These are phyloP conservation scores for Candida namnaoensis DNA, from an alignment of 805 yeast species.

Conservation along the genomic window DNA sequence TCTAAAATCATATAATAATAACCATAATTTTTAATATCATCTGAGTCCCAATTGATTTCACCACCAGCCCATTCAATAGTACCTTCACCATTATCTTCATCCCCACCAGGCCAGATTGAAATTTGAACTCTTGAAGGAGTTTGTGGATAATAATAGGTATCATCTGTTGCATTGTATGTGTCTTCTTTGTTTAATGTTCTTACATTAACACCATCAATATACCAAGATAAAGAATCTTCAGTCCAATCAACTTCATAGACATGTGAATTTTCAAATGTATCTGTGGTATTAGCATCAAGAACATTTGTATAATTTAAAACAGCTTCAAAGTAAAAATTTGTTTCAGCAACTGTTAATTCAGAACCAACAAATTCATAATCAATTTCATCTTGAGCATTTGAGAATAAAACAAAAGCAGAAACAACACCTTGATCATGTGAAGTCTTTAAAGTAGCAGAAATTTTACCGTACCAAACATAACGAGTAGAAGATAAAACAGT, in stretches of 20 bases:
- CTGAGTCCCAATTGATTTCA: constrained; percentile 69
- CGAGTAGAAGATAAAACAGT: constrained; percentile 73
- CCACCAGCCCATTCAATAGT: constrained; percentile 89
- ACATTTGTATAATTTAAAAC: constrained; percentile 58
- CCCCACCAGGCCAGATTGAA: constrained; percentile 78
- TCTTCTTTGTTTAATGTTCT: constrained; percentile 57
- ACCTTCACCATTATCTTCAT: constrained; percentile 42
- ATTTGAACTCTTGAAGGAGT: constrained; percentile 69
- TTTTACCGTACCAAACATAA: constrained; percentile 84
- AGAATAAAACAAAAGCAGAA: constrained; percentile 71
- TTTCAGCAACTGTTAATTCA: constrained; percentile 56
- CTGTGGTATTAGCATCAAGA: constrained; percentile 27
- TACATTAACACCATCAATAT: constrained; percentile 55
- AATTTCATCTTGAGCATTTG: constrained; percentile 84
- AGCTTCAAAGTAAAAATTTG: constrained; percentile 79
- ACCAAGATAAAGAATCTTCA: constrained; percentile 65
- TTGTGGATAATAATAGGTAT: constrained; percentile 54
- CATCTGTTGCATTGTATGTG: constrained; percentile 56
- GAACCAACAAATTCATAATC: constrained; percentile 85
- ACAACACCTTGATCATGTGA: constrained; percentile 77
- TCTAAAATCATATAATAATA: constrained; percentile 66
- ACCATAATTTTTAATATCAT: constrained; percentile 69
- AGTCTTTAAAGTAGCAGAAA: constrained; percentile 59
- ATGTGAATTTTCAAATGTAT: constrained; percentile 66
- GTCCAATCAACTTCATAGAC: constrained; percentile 75